Base-by-base conservation (phyloP, 2,329 filamentous ascomycete genomes). In the Blastomyces silverae region DNA sequence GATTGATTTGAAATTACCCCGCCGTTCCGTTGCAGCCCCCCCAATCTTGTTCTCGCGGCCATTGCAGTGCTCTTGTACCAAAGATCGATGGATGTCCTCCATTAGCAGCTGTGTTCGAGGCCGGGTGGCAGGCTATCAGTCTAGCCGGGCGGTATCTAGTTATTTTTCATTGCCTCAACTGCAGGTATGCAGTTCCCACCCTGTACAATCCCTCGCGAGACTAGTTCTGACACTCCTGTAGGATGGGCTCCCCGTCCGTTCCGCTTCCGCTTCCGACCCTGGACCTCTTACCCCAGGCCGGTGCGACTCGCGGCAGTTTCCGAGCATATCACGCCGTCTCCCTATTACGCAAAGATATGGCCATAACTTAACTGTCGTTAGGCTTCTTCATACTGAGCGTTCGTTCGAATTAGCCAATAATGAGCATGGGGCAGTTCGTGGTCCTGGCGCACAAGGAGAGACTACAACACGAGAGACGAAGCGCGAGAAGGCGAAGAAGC, bases 81-180 rank as follows among this genome's bases (percentile, higher is more conserved):
- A 10, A 46, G 39, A 48, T 66, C 60, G 42, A 66, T 66, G 66
- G 66, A 67, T 66, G 65, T 67, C 60, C 62, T 52, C 64, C 48
- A 37, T 67, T 63, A 59, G 44, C 57, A 65, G 28, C 31, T 58
- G 28, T 37, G 25, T 64, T 58, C 50, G 28, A 52, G 48, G 62
- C 62, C 66, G 60, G 42, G 34, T 63, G 58, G 66, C 59, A 52
- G 48, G 55, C 28, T 52, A 15, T 13, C 25, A 39, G 39, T 61
- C 31, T 60, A 52, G 55, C 25, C 42, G 34, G 20, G 42, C 42
- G 22, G 34, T 31, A 42, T 59, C 37, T n/a, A 31, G 37, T n/a
- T 42, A 8, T 57, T 50, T 22, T 8, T 22, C 28, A 22, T 37
- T 50, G 17, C 44, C 58, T 46, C 58, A 46, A n/a, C 25, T 61